Percentiles rank a stretch among this genome's conserved stretches.
These are phyloP conservation scores for Hymenoscyphus scutula DNA, from an alignment of 2,329 filamentous ascomycete species.

Conservation along the genomic window DNA sequence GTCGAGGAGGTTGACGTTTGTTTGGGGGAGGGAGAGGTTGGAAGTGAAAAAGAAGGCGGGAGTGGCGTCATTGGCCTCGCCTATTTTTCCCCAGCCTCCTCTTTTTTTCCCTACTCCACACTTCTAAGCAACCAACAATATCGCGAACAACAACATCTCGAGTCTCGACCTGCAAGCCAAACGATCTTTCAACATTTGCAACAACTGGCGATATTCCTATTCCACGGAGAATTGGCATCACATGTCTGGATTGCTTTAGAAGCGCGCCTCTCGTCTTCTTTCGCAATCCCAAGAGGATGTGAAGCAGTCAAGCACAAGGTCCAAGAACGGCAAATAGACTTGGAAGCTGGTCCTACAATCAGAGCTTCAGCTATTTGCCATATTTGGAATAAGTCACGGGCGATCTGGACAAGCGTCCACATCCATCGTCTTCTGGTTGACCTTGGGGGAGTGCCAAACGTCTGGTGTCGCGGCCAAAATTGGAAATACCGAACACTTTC, in stretches of 20 bases:
- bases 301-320: too few relatives aligned
- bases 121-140: too few relatives aligned
- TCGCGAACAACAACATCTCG: too few relatives aligned
- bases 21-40: background rate
- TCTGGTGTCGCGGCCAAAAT: background rate
- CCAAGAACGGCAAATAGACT: too few relatives aligned
- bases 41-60: background rate
- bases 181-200: too few relatives aligned
- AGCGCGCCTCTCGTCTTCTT: too few relatives aligned
- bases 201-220: too few relatives aligned
- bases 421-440: background rate
- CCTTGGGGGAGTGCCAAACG: background rate
- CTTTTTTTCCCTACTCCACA: background rate
- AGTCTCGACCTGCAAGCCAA: too few relatives aligned
- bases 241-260: too few relatives aligned
- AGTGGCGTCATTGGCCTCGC: constrained; percentile 1
- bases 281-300: too few relatives aligned
- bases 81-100: background rate
- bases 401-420: background rate
- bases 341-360: too few relatives aligned
- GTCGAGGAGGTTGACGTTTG: background rate
- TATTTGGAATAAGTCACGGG: background rate
- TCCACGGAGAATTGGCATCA: too few relatives aligned
- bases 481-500: background rate
- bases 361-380: background rate